These are phyloP conservation scores for Ustilago xerochloae DNA, from an alignment of 1,284 basidiomycete genomes.

Conservation along the genomic window DNA sequence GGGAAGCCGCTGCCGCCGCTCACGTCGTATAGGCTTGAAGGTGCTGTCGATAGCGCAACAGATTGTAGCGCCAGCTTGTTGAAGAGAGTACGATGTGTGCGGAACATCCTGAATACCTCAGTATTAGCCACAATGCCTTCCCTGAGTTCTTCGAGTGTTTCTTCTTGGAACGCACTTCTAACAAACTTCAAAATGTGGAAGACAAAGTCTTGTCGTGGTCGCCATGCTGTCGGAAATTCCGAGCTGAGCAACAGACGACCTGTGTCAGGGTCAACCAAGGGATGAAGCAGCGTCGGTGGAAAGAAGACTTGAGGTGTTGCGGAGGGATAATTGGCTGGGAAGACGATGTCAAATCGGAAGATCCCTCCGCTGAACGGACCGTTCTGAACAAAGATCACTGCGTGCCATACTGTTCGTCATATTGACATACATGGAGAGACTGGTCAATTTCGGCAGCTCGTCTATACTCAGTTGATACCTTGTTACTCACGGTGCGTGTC, in stretches of 20 bases:
- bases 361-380: constrained; percentile 53
- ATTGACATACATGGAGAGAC: not conserved
- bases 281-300: constrained; percentile 50
- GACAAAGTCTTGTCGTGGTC: constrained; percentile 35
- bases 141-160: constrained; percentile 25
- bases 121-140: constrained; percentile 42
- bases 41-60: constrained; percentile 45
- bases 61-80: constrained; percentile 55
- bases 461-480: not conserved
- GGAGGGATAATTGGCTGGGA: constrained; percentile 35
- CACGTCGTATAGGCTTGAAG: constrained; percentile 47
- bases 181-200: constrained; percentile 47
- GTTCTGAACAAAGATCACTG: constrained; percentile 49
- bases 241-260: constrained; percentile 38
- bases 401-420: constrained; percentile 38
- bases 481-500: constrained; percentile 32
- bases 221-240: constrained; percentile 40
- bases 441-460: too few relatives aligned
- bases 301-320: constrained; percentile 52
- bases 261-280: constrained; percentile 49
- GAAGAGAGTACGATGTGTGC: constrained; percentile 43
- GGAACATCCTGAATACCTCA: constrained; percentile 50
- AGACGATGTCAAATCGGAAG: constrained; percentile 59
- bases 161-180: constrained; percentile 29
- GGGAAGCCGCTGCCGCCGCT: constrained; percentile 49